Conservation (phyloP, 2,329 filamentous ascomycete genomes). For the Podosphaera fusca region DNA sequence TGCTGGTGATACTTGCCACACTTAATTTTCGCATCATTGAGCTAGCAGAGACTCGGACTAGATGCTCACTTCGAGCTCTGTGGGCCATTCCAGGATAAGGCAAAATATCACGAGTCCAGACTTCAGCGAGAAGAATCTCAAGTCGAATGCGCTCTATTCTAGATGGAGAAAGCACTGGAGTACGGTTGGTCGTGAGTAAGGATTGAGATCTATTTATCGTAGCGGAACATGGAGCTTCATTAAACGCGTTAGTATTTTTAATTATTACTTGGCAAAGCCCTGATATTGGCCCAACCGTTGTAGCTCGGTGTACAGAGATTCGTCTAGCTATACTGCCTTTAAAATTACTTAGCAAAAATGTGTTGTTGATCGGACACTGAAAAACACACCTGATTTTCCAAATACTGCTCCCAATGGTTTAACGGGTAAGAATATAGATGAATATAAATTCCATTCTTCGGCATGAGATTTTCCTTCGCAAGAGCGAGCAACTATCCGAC, state of each 20-base stretch:
- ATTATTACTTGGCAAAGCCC: conserved; percentile 57
- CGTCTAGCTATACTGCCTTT: conserved; percentile 38
- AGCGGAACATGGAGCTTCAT: conserved; percentile 25
- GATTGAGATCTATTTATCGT: conserved; percentile 59
- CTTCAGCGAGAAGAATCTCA: conserved; percentile 48
- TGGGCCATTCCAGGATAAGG: conserved; percentile 64
- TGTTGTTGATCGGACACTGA: not conserved
- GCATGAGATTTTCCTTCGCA: conserved; percentile 25
- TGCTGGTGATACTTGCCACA: conserved; percentile 53
- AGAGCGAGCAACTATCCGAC: conserved; percentile 32
- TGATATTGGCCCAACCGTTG: conserved; percentile 46
- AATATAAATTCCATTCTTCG: conserved; percentile 27
- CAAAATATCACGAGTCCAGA: conserved; percentile 63
- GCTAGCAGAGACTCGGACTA: conserved; percentile 58
- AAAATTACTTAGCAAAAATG: not conserved
- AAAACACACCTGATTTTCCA: conserved; percentile 37
- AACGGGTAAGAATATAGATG: conserved; percentile 44
- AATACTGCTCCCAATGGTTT: conserved; percentile 54
- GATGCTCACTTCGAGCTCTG: conserved; percentile 40
- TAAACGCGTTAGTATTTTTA: conserved; percentile 56
- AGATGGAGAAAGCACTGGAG: conserved; percentile 50
- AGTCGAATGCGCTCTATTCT: conserved; percentile 55
- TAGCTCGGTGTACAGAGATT: conserved; percentile 58
- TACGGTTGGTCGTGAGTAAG: conserved; percentile 41
- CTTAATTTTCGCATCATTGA: conserved; percentile 77